Base-by-base conservation (phyloP, 2,329 filamentous ascomycete genomes). In the Mycosphaerella arachidis region DNA sequence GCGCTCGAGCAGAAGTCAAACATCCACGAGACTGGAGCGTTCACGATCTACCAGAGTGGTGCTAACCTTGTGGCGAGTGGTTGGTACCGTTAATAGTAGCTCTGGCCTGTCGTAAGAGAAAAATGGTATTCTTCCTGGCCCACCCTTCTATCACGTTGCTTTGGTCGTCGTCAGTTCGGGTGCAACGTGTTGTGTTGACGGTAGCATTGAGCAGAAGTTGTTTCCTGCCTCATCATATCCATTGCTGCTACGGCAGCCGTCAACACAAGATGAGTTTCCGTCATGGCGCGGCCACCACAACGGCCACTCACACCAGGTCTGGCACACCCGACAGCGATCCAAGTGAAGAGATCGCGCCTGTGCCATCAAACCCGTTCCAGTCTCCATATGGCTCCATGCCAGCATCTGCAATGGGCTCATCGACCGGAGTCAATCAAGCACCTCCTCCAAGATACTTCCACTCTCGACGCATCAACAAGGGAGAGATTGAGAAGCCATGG, bases 401-500 rank as follows among this genome's bases (percentile, higher is more conserved):
- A 20, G 72, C 69, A 10, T 81, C 78, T 1, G 73, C 72, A 7
- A 74, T 73, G 48, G 76, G 72, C 10, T 79, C 76, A 9, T 74
- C 76, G 6, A 76, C 77, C 8, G 76, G 67, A 43, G 62, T 78
- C 40, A 71, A 72, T 52, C 56, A 62, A 56, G 53, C 63, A 50
- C 24, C 63, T 43, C 63, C 66, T 18, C 71, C 71, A 45, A 71
- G 71, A 56, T 91, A 88, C 76, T 93, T 92, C 71, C 87, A 87
- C 74, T 92, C 89, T 18, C 81, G 89, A 60, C 79, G 89, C 62
- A 83, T 93, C 35, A 83, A 81, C 71, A 90, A 91, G 72, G 89
- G 84, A 46, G 84, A 90, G 53, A 75, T 90, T 3, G 87, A 91
- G 72, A 88, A 90, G 76, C 88, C 90, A 12, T 94, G 91, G 91